These are phyloP conservation scores for Boletus insuetus DNA, from an alignment of 768 basidiomycete genomes.

Conservation along the genomic window DNA sequence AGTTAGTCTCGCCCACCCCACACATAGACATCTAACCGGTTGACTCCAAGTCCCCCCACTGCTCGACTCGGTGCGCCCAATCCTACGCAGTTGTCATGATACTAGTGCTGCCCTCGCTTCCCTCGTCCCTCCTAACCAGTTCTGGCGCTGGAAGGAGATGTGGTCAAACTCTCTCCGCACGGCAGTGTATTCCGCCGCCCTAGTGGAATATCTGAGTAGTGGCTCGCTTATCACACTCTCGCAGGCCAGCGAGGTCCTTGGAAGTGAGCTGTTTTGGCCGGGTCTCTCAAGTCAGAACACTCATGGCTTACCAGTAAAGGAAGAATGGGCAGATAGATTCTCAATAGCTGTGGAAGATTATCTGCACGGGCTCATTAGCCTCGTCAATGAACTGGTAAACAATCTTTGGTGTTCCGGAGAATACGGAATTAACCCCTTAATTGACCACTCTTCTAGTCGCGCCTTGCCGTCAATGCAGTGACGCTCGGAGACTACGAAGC, in stretches of 20 bases:
- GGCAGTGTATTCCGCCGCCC: constrained; percentile 61
- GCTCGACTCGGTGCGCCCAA: constrained; percentile 53
- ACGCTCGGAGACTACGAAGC: constrained; percentile 79
- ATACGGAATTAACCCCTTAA: neutral
- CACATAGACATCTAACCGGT: constrained; percentile 8
- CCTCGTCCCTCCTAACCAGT: constrained; percentile 66
- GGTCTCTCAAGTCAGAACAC: neutral
- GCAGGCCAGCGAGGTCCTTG: constrained; percentile 52
- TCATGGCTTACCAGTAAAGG: constrained; percentile 48
- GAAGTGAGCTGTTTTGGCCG: constrained; percentile 48
- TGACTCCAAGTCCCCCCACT: constrained; percentile 53
- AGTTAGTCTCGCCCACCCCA: constrained; percentile 23
- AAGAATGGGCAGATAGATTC: constrained; percentile 68
- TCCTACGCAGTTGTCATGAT: constrained; percentile 53
- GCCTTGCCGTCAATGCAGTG: constrained; percentile 78
- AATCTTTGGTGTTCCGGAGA: neutral
- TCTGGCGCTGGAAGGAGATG: constrained; percentile 85
- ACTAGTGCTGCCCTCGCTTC: constrained; percentile 50
- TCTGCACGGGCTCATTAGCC: constrained; percentile 71
- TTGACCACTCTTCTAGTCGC: constrained; percentile 48
- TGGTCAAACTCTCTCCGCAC: constrained; percentile 71
- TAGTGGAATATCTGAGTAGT: constrained; percentile 61
- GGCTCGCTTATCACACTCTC: constrained; percentile 59
- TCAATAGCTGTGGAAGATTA: constrained; percentile 73
- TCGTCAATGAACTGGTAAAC: constrained; percentile 78